Base-by-base conservation (phyloP, 495 filamentous ascomycete species). In the Penicillium tannophilum region DNA sequence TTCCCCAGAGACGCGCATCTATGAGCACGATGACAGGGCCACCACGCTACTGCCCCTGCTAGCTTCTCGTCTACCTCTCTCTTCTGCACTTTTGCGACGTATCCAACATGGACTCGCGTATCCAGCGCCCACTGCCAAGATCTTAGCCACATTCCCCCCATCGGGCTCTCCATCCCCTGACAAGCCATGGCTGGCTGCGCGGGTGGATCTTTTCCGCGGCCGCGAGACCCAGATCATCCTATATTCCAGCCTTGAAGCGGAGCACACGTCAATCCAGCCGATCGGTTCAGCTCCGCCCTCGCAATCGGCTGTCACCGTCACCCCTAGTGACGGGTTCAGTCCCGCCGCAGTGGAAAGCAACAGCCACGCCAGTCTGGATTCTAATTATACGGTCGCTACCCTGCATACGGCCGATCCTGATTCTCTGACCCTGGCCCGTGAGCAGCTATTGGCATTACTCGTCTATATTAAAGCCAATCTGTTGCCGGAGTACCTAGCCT, bases 191-290 rank as follows among this genome's bases (percentile, higher is more conserved):
- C 77, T 82, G 12, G 82, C 83, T 19, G 85, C 82, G 1, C 82
- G 79, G 58, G 71, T 86, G 16, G 85, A 90, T 67, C 72, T 87
- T 26, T 76, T 77, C 33, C 66, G 76, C 10, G 79, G 75, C 6
- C 81, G 81, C 0, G 83, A 88, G 60, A 89, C 86, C 19, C 80
- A 88, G 61, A 72, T 84, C 14, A 81, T 82, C 77, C 26, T 89
- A 4, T 89, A 84, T 60, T 79, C 73, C 30, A 84, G 82, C 19
- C 61, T 84, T 1, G 86, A 88, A 60, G 64, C 63, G 54, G 58
- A 66, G 43, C 51, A 58, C 60, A 66, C 67, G 53, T 66, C 58
- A 60, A 61, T 56, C 19, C 36, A 50, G 48, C 62, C 55, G 58
- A 65, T 68, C 61, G 51, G 33, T 47, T 16, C 39, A 41, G 16